Base-by-base conservation (phyloP, 1,139 yeast species). In the Diutina mesorugosa region DNA sequence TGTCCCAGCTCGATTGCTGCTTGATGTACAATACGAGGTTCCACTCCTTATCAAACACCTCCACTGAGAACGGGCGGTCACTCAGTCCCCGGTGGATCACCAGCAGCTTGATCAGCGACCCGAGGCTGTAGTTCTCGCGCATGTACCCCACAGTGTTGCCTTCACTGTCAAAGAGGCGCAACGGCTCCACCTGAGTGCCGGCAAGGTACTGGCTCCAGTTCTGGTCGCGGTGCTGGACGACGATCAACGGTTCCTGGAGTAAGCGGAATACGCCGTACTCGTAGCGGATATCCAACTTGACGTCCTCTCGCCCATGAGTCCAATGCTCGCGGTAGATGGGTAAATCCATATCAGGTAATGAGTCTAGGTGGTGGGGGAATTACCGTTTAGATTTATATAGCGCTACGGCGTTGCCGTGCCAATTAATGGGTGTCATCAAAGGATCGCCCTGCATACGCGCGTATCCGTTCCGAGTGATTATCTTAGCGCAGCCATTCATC, bases 1-100 rank as follows among this genome's bases (percentile, higher is more conserved):
- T 50, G 21, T 50, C 53, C 53, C 53, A 50, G n/a, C 41, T 16
- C 28, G 18, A 12, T 38, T 32, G 35, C 14, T 50, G 53, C 45
- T 50, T 50, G 21, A 50, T 32, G 32, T 32, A 50, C 28, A 50
- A 50, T 10, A 50, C 53, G 26, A 50, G 16, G 12, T 50, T 50
- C 41, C 45, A 50, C 14, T 50, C 53, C n/a, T 50, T n/a, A 32
- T 50, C 53, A 21, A 29, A 50, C n/a, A 50, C 53, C 16, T 50
- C 53, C 12, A 50, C 53, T 3, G 45, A 18, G 18, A 50, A 50
- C 45, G 53, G 53, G 6, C 53, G 53, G 9, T 30, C 41, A 30
- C 21, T 8, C 21, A n/a, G 18, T 1, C 53, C 45, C 10, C 53
- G 32, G 41, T 28, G 41, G 14, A 50, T 18, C 41, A 50, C 21